Percentiles rank a stretch among this genome's conserved stretches.
These are phyloP conservation scores for Leccinum proximum DNA, from an alignment of 1,284 basidiomycete genomes.

Conservation along the genomic window DNA sequence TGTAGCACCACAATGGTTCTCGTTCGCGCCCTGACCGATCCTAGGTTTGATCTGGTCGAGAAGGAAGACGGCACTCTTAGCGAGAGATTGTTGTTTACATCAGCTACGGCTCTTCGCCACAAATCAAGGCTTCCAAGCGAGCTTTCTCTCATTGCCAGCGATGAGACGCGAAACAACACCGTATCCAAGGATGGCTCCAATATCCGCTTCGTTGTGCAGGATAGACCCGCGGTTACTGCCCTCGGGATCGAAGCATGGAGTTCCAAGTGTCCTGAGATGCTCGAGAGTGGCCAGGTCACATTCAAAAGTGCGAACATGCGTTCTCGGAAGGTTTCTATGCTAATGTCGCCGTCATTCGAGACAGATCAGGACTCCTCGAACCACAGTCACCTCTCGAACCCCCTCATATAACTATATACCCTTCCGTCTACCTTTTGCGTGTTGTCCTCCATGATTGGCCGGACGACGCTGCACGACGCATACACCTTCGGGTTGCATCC, in stretches of 20 bases:
- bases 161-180: constrained; percentile 1
- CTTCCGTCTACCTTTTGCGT: constrained; percentile 65
- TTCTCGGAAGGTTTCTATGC: background rate
- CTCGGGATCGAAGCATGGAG: constrained; percentile 65
- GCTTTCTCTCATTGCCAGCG: background rate
- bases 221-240: constrained; percentile 57
- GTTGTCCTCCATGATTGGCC: constrained; percentile 78
- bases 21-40: constrained; percentile 45
- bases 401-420: constrained; percentile 34
- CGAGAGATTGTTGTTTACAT: constrained; percentile 1
- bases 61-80: constrained; percentile 1
- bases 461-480: constrained; percentile 51
- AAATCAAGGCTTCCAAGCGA: constrained; percentile 4
- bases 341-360: background rate
- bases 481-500: constrained; percentile 51
- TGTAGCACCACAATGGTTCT: constrained; percentile 66
- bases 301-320: constrained; percentile 47
- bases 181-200: constrained; percentile 6
- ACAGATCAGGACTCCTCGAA: constrained; percentile 67
- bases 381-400: constrained; percentile 44
- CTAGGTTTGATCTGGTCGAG: constrained; percentile 4
- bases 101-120: background rate
- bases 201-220: constrained; percentile 60
- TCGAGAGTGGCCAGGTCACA: constrained; percentile 50
- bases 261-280: constrained; percentile 54